Conservation (phyloP, 768 basidiomycete species). For the Amanita fuliginea region DNA sequence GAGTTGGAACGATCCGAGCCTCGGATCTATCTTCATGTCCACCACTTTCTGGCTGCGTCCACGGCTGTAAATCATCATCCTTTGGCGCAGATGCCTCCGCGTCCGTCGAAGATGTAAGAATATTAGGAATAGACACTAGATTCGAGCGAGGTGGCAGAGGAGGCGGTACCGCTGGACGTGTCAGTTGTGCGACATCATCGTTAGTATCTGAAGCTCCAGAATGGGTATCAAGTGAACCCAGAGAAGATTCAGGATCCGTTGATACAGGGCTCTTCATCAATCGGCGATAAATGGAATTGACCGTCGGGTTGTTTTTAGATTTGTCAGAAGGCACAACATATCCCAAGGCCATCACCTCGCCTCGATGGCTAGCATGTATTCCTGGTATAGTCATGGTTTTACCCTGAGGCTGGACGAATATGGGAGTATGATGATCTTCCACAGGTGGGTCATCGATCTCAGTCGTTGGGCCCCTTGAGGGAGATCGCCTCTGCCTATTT, state of each 20-base stretch:
- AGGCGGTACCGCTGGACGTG: slow-evolving; percentile 14
- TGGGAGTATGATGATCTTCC: slow-evolving; percentile 28
- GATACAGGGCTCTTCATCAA: slow-evolving; percentile 53
- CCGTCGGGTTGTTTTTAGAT: slow-evolving; percentile 36
- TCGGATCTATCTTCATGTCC: background rate
- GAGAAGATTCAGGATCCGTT: slow-evolving; percentile 10
- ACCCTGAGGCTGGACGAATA: slow-evolving; percentile 68
- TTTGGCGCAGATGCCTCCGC: slow-evolving; percentile 33
- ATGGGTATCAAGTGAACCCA: slow-evolving; percentile 9
- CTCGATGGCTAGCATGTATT: slow-evolving; percentile 77
- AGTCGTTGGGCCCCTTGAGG: slow-evolving; percentile 18
- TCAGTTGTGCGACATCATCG: slow-evolving; percentile 18
- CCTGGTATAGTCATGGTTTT: slow-evolving; percentile 83
- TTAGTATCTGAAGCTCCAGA: slow-evolving; percentile 8
- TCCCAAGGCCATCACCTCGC: slow-evolving; percentile 80
- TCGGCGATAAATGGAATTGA: slow-evolving; percentile 55
- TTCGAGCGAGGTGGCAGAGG: slow-evolving; percentile 31
- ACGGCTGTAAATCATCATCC: slow-evolving; percentile 23
- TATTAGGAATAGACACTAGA: slow-evolving; percentile 15
- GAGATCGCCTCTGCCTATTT: background rate
- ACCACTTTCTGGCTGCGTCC: slow-evolving; percentile 1
- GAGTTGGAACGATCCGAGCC: background rate
- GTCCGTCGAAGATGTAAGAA: slow-evolving; percentile 8
- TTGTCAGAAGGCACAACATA: slow-evolving; percentile 44
- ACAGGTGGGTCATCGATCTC: slow-evolving; percentile 18